Conservation (phyloP, 495 filamentous ascomycete species). For the Chaetomium cochliodes region DNA sequence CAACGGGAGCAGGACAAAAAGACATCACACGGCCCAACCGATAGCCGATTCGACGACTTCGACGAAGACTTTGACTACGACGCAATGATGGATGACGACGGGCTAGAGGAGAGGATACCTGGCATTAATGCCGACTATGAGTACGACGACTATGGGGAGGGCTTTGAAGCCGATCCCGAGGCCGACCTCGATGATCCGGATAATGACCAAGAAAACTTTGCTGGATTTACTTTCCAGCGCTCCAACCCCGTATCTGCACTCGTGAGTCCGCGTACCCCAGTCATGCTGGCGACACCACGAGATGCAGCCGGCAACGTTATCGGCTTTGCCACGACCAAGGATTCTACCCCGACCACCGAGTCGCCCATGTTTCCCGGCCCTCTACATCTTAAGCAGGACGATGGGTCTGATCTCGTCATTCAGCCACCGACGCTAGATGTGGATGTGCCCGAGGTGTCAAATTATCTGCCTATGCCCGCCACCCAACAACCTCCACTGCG, state of each 20-base stretch:
- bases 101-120: constrained; percentile 72
- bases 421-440: constrained; percentile 30
- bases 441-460: not conserved
- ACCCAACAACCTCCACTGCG: constrained; percentile 21
- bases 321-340: constrained; percentile 51
- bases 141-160: constrained; percentile 23
- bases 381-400: constrained; percentile 13
- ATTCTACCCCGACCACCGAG: constrained; percentile 28
- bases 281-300: constrained; percentile 51
- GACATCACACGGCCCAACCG: constrained; percentile 36
- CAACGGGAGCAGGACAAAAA: constrained; percentile 62
- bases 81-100: constrained; percentile 67
- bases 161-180: constrained; percentile 24
- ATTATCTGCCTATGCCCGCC: constrained; percentile 5
- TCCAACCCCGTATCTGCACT: constrained; percentile 51
- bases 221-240: constrained; percentile 53
- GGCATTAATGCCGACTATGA: constrained; percentile 68
- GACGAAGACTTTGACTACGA: constrained; percentile 71
- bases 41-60: constrained; percentile 58
- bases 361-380: constrained; percentile 23
- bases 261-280: constrained; percentile 47
- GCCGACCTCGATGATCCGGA: constrained; percentile 39
- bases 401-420: constrained; percentile 38
- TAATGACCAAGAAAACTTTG: constrained; percentile 54
- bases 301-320: constrained; percentile 52